Conservation (phyloP, 345 rosid species). For the Draba incana region DNA sequence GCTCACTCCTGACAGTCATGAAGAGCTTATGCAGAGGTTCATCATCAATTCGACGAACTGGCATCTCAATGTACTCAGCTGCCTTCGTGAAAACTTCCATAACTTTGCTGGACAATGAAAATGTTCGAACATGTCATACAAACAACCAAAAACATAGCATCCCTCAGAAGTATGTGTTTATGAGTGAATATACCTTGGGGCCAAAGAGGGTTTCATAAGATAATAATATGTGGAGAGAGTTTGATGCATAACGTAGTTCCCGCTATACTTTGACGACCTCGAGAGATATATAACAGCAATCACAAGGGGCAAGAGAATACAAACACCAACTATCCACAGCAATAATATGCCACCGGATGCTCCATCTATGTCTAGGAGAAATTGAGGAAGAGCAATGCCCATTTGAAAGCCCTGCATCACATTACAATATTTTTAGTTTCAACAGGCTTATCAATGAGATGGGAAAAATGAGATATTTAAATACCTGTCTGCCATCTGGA, state of each 20-base stretch:
- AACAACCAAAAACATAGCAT: slow-evolving; percentile 16
- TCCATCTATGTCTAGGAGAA: slow-evolving; percentile 89
- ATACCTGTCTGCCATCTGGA: slow-evolving; percentile 97
- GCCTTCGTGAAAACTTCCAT: slow-evolving; percentile 98
- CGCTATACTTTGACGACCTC: slow-evolving; percentile 92
- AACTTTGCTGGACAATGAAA: slow-evolving; percentile 72
- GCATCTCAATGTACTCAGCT: slow-evolving; percentile 96
- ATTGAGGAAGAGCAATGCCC: slow-evolving; percentile 99
- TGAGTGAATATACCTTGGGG: slow-evolving; percentile 71
- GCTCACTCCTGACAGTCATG: slow-evolving; percentile 93
- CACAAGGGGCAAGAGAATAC: slow-evolving; percentile 94
- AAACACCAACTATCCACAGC: slow-evolving; percentile 96
- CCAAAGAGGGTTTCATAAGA: slow-evolving; percentile 95
- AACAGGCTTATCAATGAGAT: slow-evolving; percentile 12
- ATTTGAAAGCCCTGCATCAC: slow-evolving; percentile 91
- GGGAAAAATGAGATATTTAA: slow-evolving; percentile 23
- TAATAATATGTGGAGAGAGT: slow-evolving; percentile 87
- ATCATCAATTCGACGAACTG: slow-evolving; percentile 90
- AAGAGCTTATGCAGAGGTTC: slow-evolving; percentile 98
- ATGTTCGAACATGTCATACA: slow-evolving; percentile 26
- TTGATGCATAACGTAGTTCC: slow-evolving; percentile 98
- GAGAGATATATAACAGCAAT: slow-evolving; percentile 96
- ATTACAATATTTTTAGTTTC: slow-evolving; percentile 32
- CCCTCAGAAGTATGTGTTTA: neutral
- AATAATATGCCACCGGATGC: slow-evolving; percentile 95